Evolutionary conservation across 352 stramenopile genomes (phyloP).

Genomic region (Pythium dissimile): DNA sequence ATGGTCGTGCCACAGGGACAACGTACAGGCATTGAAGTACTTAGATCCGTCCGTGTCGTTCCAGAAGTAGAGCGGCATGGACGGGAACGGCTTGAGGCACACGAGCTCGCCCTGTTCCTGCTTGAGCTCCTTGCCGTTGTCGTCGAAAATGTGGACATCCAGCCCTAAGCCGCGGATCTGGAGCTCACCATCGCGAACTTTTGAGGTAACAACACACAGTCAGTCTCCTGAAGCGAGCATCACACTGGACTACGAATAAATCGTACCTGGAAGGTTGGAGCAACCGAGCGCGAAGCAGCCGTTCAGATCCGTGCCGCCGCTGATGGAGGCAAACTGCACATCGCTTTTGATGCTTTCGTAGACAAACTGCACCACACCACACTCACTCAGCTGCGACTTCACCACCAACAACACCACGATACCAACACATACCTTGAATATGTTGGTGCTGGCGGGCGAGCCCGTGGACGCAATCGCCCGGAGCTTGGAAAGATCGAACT

Average conservation of each 20-base stretch:
- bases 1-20: constrained; percentile 10
- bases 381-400: background rate
- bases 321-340: constrained; percentile 81
- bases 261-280: constrained; percentile 56
- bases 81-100: constrained; percentile 79
- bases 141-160: constrained; percentile 72
- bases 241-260: background rate
- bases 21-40: constrained; percentile 71
- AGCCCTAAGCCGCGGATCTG: constrained; percentile 77
- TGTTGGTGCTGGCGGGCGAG: constrained; percentile 70
- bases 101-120: constrained; percentile 60
- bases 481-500: constrained; percentile 67
- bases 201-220: background rate
- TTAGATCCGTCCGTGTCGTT: constrained; percentile 71
- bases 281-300: constrained; percentile 75
- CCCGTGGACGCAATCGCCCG: constrained; percentile 68
- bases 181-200: constrained; percentile 74
- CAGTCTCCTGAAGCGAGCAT: background rate
- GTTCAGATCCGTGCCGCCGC: constrained; percentile 81
- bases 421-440: constrained; percentile 60
- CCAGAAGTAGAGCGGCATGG: constrained; percentile 82
- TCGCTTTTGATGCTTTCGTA: constrained; percentile 72
- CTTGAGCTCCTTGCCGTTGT: constrained; percentile 47
- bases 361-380: constrained; percentile 41
- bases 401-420: no score